These are phyloP conservation scores for Nakaseomyces bracarensis DNA, from an alignment of 1,139 yeast species.

Conservation along the genomic window DNA sequence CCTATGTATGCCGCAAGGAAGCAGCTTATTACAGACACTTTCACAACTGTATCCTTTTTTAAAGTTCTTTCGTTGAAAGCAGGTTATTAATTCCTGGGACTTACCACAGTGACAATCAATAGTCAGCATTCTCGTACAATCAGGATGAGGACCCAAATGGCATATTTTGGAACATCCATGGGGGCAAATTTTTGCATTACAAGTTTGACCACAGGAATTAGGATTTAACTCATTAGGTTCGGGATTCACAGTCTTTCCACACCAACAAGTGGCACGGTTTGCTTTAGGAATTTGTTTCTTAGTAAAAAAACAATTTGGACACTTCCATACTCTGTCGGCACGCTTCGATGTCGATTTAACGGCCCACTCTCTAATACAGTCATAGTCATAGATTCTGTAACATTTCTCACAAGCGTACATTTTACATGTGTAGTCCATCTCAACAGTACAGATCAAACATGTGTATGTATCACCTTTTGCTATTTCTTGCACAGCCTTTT, in stretches of 20 bases:
- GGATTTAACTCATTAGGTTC: constrained; percentile 53
- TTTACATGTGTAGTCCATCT: constrained; percentile 55
- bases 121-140: constrained; percentile 70
- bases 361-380: constrained; percentile 81
- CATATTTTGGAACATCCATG: constrained; percentile 72
- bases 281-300: constrained; percentile 46
- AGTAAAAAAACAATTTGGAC: constrained; percentile 73
- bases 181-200: constrained; percentile 48
- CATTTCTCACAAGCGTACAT: constrained; percentile 73
- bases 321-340: constrained; percentile 57
- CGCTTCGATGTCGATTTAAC: constrained; percentile 60
- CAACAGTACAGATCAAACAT: constrained; percentile 80
- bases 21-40: constrained; percentile 46
- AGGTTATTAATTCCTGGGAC: constrained; percentile 58
- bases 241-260: constrained; percentile 72
- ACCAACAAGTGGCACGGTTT: constrained; percentile 70
- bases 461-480: constrained; percentile 60
- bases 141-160: constrained; percentile 86
- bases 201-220: constrained; percentile 84
- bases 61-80: constrained; percentile 55
- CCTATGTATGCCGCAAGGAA: constrained; percentile 67
- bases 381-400: constrained; percentile 70
- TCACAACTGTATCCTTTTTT: constrained; percentile 61
- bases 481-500: constrained; percentile 28
- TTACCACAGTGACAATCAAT: constrained; percentile 73